These are phyloP conservation scores for Wickerhamomyces queroliae DNA, from an alignment of 805 yeast species.

Conservation along the genomic window DNA sequence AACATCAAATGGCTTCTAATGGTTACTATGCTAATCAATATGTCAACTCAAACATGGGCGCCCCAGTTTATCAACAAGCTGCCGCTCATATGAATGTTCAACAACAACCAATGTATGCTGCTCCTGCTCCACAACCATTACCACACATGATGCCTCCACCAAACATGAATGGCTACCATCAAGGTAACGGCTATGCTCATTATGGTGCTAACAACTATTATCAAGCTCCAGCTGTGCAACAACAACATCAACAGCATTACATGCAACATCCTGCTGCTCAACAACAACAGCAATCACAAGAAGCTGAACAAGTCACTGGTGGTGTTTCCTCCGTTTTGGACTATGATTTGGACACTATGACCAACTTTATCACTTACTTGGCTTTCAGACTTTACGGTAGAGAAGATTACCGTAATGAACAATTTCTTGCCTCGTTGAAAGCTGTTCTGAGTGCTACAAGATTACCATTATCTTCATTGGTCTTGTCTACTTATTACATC, in stretches of 20 bases:
- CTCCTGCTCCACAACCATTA: slow-evolving; percentile 5
- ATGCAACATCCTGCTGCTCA: slow-evolving; percentile 3
- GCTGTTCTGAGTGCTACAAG: slow-evolving; percentile 83
- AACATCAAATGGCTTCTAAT: not conserved
- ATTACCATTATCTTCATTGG: slow-evolving; percentile 74
- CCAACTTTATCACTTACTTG: slow-evolving; percentile 73
- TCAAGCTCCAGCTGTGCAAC: slow-evolving; percentile 4
- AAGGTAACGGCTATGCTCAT: slow-evolving; percentile 4
- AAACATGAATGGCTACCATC: slow-evolving; percentile 5
- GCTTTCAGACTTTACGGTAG: slow-evolving; percentile 63
- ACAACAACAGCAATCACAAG: slow-evolving; percentile 9
- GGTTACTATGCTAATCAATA: not conserved
- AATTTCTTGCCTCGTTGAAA: slow-evolving; percentile 53
- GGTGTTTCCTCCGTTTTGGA: slow-evolving; percentile 77
- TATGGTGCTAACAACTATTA: slow-evolving; percentile 7
- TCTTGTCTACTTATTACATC: slow-evolving; percentile 74
- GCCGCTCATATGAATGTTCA: slow-evolving; percentile 1
- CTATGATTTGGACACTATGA: slow-evolving; percentile 73
- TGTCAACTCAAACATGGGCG: not conserved
- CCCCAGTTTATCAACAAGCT: slow-evolving; percentile 1
- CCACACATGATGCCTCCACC: slow-evolving; percentile 10
- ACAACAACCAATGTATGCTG: slow-evolving; percentile 6
- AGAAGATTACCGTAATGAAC: slow-evolving; percentile 27
- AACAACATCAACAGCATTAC: slow-evolving; percentile 4
- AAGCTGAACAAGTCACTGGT: slow-evolving; percentile 36